A percentile compares a stretch with the other conserved stretches of the same genome.
These are phyloP conservation scores for Cryphonectria japonica DNA, from an alignment of 2,329 filamentous ascomycete genomes.

Conservation along the genomic window DNA sequence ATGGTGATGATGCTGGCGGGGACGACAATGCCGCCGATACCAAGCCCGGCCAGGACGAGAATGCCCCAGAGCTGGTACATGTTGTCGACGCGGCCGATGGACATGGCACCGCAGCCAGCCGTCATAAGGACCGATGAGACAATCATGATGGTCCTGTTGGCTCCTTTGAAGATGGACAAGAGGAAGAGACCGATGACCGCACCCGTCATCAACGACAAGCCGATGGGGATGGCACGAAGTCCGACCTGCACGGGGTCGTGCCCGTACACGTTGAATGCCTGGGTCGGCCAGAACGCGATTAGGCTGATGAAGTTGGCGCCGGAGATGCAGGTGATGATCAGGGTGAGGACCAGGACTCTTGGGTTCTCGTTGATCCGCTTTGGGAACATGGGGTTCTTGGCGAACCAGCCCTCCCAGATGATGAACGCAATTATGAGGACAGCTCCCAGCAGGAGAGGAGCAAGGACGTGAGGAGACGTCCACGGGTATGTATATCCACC, in stretches of 20 bases:
- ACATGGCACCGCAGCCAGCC: constrained; percentile 60
- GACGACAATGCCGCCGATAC: constrained; percentile 70
- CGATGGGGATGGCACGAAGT: constrained; percentile 67
- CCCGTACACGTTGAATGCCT: constrained; percentile 68
- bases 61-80: constrained; percentile 58
- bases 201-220: constrained; percentile 65
- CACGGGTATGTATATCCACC: constrained; percentile 45
- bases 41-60: constrained; percentile 64
- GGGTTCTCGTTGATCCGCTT: constrained; percentile 45
- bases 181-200: constrained; percentile 62
- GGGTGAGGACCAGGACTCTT: constrained; percentile 54
- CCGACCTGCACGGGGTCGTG: constrained; percentile 67
- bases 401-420: constrained; percentile 42
- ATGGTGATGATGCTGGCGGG: constrained; percentile 70
- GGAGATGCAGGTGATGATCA: constrained; percentile 62
- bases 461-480: constrained; percentile 43
- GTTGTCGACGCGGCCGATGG: constrained; percentile 55
- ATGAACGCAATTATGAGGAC: constrained; percentile 42
- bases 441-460: constrained; percentile 46
- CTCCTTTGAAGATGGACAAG: constrained; percentile 59
- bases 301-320: constrained; percentile 62
- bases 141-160: constrained; percentile 64
- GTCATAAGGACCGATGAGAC: constrained; percentile 67
- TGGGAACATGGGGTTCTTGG: constrained; percentile 50
- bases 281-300: constrained; percentile 65